Percentiles rank a stretch among this genome's conserved stretches.
Evolutionary conservation across 176 grass and related monocot species (phyloP).

Genomic region (Rhynchospora tenuis): DNA sequence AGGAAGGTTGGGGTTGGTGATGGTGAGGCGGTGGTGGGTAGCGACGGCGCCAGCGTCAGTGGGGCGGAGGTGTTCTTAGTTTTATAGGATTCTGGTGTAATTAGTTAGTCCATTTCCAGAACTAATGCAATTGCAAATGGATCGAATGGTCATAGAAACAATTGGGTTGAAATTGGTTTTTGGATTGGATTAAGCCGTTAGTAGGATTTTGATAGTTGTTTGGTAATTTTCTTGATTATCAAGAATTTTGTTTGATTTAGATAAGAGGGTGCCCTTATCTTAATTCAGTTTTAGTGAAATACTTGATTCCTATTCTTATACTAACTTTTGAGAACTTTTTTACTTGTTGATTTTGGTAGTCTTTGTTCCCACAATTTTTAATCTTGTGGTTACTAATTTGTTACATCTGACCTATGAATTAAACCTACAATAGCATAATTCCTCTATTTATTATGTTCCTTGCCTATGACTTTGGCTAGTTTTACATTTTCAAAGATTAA

Average conservation of each 20-base stretch:
- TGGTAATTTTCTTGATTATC: not conserved
- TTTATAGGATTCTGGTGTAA: not conserved
- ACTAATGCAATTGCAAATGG: not conserved
- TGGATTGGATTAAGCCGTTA: not conserved
- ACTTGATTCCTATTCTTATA: not conserved
- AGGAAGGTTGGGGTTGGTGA: too few relatives aligned
- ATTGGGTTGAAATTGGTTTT: not conserved
- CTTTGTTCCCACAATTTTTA: not conserved
- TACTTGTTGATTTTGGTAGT: not conserved
- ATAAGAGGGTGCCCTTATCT: not conserved
- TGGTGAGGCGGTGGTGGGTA: too few relatives aligned
- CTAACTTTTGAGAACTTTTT: not conserved
- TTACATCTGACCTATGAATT: constrained; percentile 1
- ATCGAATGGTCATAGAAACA: not conserved
- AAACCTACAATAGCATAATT: not conserved
- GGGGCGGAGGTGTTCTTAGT: too few relatives aligned
- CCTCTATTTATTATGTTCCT: not conserved
- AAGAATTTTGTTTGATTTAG: constrained; percentile 4
- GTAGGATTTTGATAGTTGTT: not conserved
- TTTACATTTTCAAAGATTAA: not conserved
- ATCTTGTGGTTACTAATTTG: not conserved
- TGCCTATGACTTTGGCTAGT: not conserved
- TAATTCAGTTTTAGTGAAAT: not conserved
- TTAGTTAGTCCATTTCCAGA: not conserved
- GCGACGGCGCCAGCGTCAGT: too few relatives aligned